A percentile compares a stretch with the other conserved stretches of the same genome.
Evolutionary conservation across 768 basidiomycete species (phyloP).

Genomic region (Lyophyllum atratum): DNA sequence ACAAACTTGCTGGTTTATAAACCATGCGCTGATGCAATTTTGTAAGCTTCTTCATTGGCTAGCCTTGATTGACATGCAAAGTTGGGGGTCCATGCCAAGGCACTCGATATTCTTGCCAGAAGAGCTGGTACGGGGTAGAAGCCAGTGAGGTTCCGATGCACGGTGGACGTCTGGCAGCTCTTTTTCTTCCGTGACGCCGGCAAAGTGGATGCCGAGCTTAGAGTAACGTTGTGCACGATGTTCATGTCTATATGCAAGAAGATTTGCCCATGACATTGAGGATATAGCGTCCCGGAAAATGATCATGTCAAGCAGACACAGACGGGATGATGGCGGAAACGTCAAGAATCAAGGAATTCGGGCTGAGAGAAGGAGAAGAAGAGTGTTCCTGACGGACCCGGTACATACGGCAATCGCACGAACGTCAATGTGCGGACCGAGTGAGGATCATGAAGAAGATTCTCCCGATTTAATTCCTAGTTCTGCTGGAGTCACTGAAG

Average conservation of each 20-base stretch:
- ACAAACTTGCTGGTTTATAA: neutral
- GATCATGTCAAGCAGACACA: slow-evolving; percentile 6
- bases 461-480: neutral
- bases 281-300: neutral
- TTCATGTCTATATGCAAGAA: neutral
- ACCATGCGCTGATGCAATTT: neutral
- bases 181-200: neutral
- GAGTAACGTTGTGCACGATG: neutral
- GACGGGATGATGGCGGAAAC: slow-evolving; percentile 3
- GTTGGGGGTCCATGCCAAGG: slow-evolving; percentile 3
- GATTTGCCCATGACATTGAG: neutral
- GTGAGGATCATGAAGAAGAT: neutral
- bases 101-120: neutral
- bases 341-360: neutral
- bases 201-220: slow-evolving; percentile 1
- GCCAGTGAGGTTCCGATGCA: neutral
- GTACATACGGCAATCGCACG: slow-evolving; percentile 1
- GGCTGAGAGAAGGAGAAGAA: neutral
- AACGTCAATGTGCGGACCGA: neutral
- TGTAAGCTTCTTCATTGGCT: neutral
- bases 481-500: too few relatives aligned
- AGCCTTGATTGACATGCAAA: slow-evolving; percentile 5
- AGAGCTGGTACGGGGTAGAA: neutral
- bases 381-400: neutral
- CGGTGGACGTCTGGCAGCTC: neutral